A percentile compares a stretch with the other conserved stretches of the same genome.
Conservation (phyloP, 2,329 filamentous ascomycete species). For the Trichoderma oligosporum region DNA sequence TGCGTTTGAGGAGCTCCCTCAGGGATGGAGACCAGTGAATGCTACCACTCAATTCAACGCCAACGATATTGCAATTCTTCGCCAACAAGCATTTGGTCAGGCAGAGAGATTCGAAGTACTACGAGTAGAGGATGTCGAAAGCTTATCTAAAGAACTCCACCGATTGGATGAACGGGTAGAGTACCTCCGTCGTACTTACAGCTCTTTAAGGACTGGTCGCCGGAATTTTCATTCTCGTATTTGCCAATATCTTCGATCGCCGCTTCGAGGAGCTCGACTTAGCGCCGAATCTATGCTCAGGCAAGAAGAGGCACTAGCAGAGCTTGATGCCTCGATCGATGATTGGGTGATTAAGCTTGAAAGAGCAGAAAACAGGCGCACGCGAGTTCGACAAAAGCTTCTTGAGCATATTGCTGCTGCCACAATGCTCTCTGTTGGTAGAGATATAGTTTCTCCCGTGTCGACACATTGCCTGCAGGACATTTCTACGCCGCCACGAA, state of each 20-base stretch:
- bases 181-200: slow-evolving; percentile 73
- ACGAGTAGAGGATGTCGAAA: slow-evolving; percentile 57
- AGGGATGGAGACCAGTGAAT: slow-evolving; percentile 53
- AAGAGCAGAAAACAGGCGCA: slow-evolving; percentile 71
- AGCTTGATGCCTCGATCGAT: slow-evolving; percentile 74
- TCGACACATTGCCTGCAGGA: slow-evolving; percentile 39
- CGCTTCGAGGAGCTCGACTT: slow-evolving; percentile 62
- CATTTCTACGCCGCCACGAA: slow-evolving; percentile 56
- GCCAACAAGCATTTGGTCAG: slow-evolving; percentile 60
- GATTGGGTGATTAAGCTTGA: slow-evolving; percentile 80
- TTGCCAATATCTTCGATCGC: slow-evolving; percentile 70
- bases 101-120: slow-evolving; percentile 63
- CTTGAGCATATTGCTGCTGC: slow-evolving; percentile 78
- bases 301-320: slow-evolving; percentile 74
- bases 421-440: slow-evolving; percentile 45
- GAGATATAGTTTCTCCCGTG: slow-evolving; percentile 27
- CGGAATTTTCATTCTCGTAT: slow-evolving; percentile 74
- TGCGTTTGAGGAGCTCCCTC: slow-evolving; percentile 59
- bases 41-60: slow-evolving; percentile 46
- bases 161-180: slow-evolving; percentile 74
- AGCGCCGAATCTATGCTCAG: slow-evolving; percentile 71
- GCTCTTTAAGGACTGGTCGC: slow-evolving; percentile 68
- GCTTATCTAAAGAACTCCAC: slow-evolving; percentile 68
- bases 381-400: slow-evolving; percentile 72
- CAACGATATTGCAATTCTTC: slow-evolving; percentile 49